Evolutionary conservation across 805 yeast species (phyloP).

Genomic region (Candida sonorensis): DNA sequence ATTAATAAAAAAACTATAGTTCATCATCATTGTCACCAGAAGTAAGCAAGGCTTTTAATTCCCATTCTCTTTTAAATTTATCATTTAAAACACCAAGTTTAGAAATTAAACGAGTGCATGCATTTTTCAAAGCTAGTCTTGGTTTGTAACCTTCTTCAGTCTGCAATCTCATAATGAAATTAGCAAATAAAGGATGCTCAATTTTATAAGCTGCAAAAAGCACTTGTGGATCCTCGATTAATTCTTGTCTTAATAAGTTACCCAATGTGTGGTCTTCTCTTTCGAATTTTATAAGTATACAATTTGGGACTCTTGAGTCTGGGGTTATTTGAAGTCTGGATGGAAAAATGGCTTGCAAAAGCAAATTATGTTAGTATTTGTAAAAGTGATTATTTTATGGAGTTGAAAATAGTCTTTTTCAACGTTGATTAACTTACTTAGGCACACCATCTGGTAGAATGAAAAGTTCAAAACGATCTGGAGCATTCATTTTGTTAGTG

Average conservation of each 20-base stretch:
- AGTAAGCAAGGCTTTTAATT: conserved; percentile 65
- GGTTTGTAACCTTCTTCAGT: conserved; percentile 95
- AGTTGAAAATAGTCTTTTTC: too few species aligned
- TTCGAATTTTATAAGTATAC: conserved; percentile 87
- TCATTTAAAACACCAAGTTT: conserved; percentile 69
- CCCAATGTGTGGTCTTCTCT: conserved; percentile 98
- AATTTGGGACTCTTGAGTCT: conserved; percentile 92
- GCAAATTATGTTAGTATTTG: not conserved
- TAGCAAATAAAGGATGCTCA: conserved; percentile 96
- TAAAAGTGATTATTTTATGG: too few species aligned
- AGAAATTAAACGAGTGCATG: conserved; percentile 76
- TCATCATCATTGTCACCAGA: conserved; percentile 43
- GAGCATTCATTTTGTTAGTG: conserved; percentile 75
- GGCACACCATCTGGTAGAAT: conserved; percentile 96
- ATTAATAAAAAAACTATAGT: too few species aligned
- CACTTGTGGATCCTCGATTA: conserved; percentile 82
- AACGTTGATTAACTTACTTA: conserved; percentile 73
- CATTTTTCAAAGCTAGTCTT: conserved; percentile 80
- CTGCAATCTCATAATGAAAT: conserved; percentile 88
- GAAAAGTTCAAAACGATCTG: conserved; percentile 96
- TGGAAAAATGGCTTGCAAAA: conserved; percentile 1
- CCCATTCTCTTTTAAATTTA: conserved; percentile 89
- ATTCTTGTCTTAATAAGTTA: conserved; percentile 78
- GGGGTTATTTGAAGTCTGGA: conserved; percentile 71
- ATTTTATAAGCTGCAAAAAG: conserved; percentile 95